Evolutionary conservation across 192 early-diverging fungal genomes (phyloP).

Genomic region (Linnemannia exigua): DNA sequence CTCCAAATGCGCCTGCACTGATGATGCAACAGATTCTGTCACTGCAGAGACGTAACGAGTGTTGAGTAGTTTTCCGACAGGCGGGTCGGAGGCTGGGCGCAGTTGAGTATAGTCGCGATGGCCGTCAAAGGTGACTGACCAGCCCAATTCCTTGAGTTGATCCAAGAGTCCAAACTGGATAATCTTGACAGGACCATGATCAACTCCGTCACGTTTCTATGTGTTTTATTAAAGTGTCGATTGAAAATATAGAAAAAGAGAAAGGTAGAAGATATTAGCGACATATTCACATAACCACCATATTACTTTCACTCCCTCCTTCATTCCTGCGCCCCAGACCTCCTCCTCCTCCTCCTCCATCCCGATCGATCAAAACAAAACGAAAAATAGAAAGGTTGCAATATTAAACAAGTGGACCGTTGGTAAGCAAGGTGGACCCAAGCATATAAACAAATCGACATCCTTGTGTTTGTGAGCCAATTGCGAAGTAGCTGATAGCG

Average conservation of each 20-base stretch:
- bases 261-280: not conserved
- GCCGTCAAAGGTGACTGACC: conserved; percentile 76
- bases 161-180: conserved; percentile 84
- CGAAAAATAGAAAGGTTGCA: too few relatives aligned
- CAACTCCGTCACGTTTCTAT: conserved; percentile 85
- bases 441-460: not conserved
- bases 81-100: conserved; percentile 73
- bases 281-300: not conserved
- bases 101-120: conserved; percentile 76
- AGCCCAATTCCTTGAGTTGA: conserved; percentile 84
- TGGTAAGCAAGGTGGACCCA: not conserved
- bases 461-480: not conserved
- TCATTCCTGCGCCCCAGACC: too few relatives aligned
- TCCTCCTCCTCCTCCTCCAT: too few relatives aligned
- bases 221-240: not conserved
- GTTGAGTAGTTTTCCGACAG: conserved; percentile 82
- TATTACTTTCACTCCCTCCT: too few relatives aligned
- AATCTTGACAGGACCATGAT: conserved; percentile 83
- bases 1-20: conserved; percentile 71
- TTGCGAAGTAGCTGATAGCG: not conserved
- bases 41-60: conserved; percentile 85
- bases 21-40: conserved; percentile 69
- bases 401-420: too few relatives aligned
- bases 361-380: too few relatives aligned
- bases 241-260: not conserved